Conservation (phyloP, 2,329 filamentous ascomycete genomes). For the Decorospora gaudefroyi region DNA sequence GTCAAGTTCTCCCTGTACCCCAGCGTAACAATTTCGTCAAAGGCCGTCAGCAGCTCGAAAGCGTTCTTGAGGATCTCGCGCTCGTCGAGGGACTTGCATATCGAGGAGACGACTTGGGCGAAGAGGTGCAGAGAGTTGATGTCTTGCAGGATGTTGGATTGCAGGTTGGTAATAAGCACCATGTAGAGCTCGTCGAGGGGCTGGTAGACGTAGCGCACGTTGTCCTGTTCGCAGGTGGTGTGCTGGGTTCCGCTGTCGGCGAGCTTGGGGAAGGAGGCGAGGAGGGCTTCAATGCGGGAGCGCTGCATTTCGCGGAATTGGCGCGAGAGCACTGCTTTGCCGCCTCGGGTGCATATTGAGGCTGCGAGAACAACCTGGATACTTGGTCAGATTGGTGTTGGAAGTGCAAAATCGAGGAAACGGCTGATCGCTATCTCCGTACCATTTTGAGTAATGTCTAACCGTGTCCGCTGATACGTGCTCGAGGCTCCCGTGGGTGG, state of each 20-base stretch:
- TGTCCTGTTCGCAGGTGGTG: constrained; percentile 98
- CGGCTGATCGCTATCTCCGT: constrained; percentile 9
- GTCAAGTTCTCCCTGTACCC: constrained; percentile 97
- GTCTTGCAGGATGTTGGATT: constrained; percentile 98
- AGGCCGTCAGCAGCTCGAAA: constrained; percentile 93
- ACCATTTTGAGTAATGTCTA: constrained; percentile 36
- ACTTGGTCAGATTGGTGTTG: constrained; percentile 26
- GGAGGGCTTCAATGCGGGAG: constrained; percentile 92
- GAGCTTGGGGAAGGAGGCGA: constrained; percentile 96
- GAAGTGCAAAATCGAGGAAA: neutral
- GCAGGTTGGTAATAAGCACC: constrained; percentile 98
- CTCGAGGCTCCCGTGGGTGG: neutral
- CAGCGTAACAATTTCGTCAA: constrained; percentile 94
- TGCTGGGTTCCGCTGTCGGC: constrained; percentile 95
- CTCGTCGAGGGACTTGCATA: constrained; percentile 95
- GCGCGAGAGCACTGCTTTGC: constrained; percentile 96
- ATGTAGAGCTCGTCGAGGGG: constrained; percentile 99
- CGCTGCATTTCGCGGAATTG: constrained; percentile 98
- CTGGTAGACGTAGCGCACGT: constrained; percentile 99
- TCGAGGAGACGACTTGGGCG: constrained; percentile 93
- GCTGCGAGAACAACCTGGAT: constrained; percentile 92
- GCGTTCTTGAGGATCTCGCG: constrained; percentile 93
- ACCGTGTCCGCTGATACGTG: constrained; percentile 5
- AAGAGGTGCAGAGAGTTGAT: constrained; percentile 98
- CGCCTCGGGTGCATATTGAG: constrained; percentile 97